phyloP scores from a whole-genome alignment of 495 filamentous ascomycete species.

The Podospora fimiseda region DNA sequence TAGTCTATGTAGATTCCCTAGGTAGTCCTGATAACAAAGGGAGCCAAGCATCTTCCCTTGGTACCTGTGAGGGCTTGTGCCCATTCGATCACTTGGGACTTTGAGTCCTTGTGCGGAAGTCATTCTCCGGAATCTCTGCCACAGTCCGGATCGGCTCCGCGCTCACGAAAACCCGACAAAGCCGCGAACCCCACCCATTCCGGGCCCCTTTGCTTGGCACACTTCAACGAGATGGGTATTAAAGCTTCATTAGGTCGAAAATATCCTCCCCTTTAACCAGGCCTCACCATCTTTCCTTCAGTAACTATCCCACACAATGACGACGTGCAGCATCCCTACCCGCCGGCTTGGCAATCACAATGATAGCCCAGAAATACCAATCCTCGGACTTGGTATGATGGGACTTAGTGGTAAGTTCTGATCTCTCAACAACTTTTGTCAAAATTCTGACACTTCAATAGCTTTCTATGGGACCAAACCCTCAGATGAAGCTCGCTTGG shows the following conservation, averaged over 20 bases:
- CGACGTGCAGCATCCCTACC: slow-evolving; percentile 12
- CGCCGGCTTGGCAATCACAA: slow-evolving; percentile 44
- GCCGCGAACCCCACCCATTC: neutral
- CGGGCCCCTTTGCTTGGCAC: too few species aligned
- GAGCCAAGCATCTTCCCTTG: too few species aligned
- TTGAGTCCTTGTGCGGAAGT: too few species aligned
- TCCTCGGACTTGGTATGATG: slow-evolving; percentile 51
- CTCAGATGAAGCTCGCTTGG: slow-evolving; percentile 33
- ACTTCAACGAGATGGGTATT: too few species aligned
- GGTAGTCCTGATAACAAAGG: too few species aligned
- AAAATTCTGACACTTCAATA: too few species aligned
- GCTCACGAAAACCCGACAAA: neutral
- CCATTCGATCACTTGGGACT: too few species aligned
- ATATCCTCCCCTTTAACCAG: neutral
- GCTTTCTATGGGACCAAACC: slow-evolving; percentile 33
- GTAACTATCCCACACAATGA: too few species aligned
- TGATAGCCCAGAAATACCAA: slow-evolving; percentile 46
- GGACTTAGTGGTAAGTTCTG: slow-evolving; percentile 29
- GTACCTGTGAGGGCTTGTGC: too few species aligned
- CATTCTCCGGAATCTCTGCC: neutral
- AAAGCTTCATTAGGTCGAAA: neutral
- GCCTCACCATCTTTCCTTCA: too few species aligned
- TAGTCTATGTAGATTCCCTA: too few species aligned
- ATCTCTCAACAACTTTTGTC: too few species aligned
- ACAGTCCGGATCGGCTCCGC: neutral